Base-by-base conservation (phyloP, 768 basidiomycete genomes). In the Rhizopogon roseolus region DNA sequence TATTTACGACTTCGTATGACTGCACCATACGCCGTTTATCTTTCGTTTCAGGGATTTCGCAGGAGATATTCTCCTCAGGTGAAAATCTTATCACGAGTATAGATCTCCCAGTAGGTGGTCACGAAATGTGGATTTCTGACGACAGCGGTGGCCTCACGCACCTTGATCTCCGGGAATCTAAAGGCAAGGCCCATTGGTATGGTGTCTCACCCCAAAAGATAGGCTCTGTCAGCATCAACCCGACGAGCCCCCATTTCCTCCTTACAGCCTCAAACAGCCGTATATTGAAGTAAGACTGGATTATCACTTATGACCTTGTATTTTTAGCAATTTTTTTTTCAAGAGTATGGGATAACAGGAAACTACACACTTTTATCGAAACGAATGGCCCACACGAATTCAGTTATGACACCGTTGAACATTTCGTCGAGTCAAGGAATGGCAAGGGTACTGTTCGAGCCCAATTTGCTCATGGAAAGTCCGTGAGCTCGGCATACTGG, bases 121-220 rank as follows among this genome's bases (percentile, higher is more conserved):
- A 86, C 48, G 90, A 92, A 63, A 80, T 93, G 78, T 93, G 91
- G 91, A 77, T 93, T 50, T 88, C 89, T 1, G 91, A 93, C 64
- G 76, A 73, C 3, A 58, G 69, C 6, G 91, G 91, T 14, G 86
- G 89, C 22, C 73, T 82, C 5, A 88, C 86, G 6, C 90, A 90
- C 57, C 69, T 89, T 19, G 91, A 93, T 65, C 70, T 92, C 37
- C 84, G 91, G 14, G 78, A 88, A 37, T 68, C 71, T 62, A 72
- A 76, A 44, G 77, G 74, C 57, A 79, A 79, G 36, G 76, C 77
- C 5, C 75, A 78, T 41, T 74, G 86, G 69, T 90, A 87, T 58
- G 79, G 73, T 37, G 66, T 92, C 10, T 85, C 87, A 4, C 78
- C 84, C 13, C 73, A 79, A 53, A 93, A 93, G 64, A 85, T 93